Evolutionary conservation across 306 rosid genomes (phyloP), one percentile per base, ranked within the genome.

Genomic region (Ormosia emarginata): DNA sequence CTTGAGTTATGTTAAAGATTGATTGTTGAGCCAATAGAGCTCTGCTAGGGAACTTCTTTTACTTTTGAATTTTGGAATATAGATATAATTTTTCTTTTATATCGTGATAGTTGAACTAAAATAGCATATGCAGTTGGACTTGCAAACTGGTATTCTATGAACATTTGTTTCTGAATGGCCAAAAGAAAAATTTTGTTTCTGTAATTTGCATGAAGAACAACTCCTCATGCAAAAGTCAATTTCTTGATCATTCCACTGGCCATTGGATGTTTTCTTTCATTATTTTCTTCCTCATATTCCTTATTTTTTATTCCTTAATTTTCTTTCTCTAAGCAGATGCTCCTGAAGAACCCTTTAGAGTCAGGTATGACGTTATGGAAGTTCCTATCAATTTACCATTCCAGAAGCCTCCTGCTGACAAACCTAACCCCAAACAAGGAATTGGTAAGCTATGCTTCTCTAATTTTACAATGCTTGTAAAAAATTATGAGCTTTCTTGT

Each of bases 351-450:
- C 93, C 91, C 71, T 75, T 93, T 69, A 79, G 94, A 89, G 99
- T 95, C 15, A 92, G 93, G 87, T 95, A 95, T n/a, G 99, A 93
- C 37, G 91, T 92, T 61, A 81, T 77, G 59, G 97, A 93, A 83
- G 93, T 87, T 43, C 99, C 99, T 40, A 56, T 95, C 76, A 90
- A 75, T 85, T 81, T 95, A 80, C 97, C 99, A 65, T 93, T 85
- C 82, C 99, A 93, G 87, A 95, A 95, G 86, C 99, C 99, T 88
- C 97, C 84, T 77, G 86, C 89, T 12, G 98, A 95, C 82, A 95
- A 95, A 86, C 99, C 98, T 63, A 95, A 95, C 76, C 99, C 99
- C 50, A 93, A 93, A 85, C 99, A 92, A 92, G 99, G 99, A 89
- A 92, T 93, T 72, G 99, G 99, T 95, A 86, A 83, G 92, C 49